A percentile compares a stretch with the other conserved stretches of the same genome.
Evolutionary conservation across 768 basidiomycete genomes (phyloP).

Genomic region (Dioszegia hungarica): DNA sequence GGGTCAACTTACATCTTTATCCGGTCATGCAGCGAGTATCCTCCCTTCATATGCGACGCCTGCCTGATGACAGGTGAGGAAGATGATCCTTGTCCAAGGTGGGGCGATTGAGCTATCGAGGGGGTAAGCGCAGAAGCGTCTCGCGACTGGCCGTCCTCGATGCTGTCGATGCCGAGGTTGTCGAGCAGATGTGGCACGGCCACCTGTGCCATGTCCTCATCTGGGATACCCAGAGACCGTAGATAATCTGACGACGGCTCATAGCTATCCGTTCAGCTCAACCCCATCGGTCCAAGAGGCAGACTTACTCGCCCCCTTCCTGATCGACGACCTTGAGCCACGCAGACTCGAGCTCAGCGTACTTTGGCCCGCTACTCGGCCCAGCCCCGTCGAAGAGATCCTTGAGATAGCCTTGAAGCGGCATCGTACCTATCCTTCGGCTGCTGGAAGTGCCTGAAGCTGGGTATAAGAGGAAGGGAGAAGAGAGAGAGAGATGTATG

Average conservation of each 20-base stretch:
- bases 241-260: background rate
- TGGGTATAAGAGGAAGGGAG: too few relatives aligned
- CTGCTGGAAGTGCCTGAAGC: background rate
- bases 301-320: background rate
- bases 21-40: background rate
- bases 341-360: background rate
- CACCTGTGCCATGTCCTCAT: background rate
- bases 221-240: background rate
- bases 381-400: slow-evolving; percentile 1
- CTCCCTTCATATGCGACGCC: background rate
- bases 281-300: background rate
- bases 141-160: background rate
- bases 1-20: background rate
- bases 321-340: slow-evolving; percentile 1
- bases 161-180: background rate
- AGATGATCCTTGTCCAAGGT: too few relatives aligned
- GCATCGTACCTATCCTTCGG: background rate
- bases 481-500: background rate
- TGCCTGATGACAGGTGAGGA: background rate
- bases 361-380: slow-evolving; percentile 6
- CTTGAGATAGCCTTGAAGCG: background rate
- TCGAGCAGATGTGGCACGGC: background rate
- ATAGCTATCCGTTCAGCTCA: background rate
- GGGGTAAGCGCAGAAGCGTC: background rate
- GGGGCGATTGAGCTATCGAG: background rate